phyloP scores from a whole-genome alignment of 2,329 filamentous ascomycete species.

The Penicillium sp. region DNA sequence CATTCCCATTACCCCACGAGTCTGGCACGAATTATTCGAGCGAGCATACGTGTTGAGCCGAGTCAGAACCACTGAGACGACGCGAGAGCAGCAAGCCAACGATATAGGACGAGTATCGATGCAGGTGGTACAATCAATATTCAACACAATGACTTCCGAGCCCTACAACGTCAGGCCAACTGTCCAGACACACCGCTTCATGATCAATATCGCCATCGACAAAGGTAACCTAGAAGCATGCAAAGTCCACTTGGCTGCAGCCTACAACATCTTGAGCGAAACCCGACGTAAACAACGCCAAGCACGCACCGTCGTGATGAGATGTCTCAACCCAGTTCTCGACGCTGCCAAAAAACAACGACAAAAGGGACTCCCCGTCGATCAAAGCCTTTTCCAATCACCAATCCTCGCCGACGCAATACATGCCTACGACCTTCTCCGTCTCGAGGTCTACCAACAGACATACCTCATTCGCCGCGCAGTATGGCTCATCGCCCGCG shows the following conservation, averaged over 20 bases:
- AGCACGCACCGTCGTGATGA: slow-evolving; percentile 26
- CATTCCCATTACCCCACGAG: slow-evolving; percentile 54
- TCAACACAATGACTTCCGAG: slow-evolving; percentile 57
- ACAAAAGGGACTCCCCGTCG: background rate
- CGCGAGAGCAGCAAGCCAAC: slow-evolving; percentile 1
- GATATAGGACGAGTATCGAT: slow-evolving; percentile 36
- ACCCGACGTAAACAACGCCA: slow-evolving; percentile 28
- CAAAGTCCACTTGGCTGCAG: slow-evolving; percentile 26
- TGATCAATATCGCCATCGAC: slow-evolving; percentile 31
- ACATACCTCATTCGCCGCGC: slow-evolving; percentile 21
- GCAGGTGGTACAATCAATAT: slow-evolving; percentile 54
- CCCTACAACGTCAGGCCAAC: slow-evolving; percentile 58
- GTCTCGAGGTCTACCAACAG: slow-evolving; percentile 31
- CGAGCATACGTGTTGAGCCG: slow-evolving; percentile 62
- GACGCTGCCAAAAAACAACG: background rate
- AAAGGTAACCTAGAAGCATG: slow-evolving; percentile 20
- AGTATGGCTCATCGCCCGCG: slow-evolving; percentile 3
- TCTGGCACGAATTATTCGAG: slow-evolving; percentile 67
- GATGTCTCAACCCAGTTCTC: slow-evolving; percentile 19
- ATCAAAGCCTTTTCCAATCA: slow-evolving; percentile 19
- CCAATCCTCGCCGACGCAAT: slow-evolving; percentile 30
- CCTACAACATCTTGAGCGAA: slow-evolving; percentile 30
- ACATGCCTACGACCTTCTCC: slow-evolving; percentile 32
- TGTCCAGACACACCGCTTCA: slow-evolving; percentile 53
- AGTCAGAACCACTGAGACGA: slow-evolving; percentile 13